Conservation (phyloP, 1,139 yeast species). For the Wickerhamiella infanticola region DNA sequence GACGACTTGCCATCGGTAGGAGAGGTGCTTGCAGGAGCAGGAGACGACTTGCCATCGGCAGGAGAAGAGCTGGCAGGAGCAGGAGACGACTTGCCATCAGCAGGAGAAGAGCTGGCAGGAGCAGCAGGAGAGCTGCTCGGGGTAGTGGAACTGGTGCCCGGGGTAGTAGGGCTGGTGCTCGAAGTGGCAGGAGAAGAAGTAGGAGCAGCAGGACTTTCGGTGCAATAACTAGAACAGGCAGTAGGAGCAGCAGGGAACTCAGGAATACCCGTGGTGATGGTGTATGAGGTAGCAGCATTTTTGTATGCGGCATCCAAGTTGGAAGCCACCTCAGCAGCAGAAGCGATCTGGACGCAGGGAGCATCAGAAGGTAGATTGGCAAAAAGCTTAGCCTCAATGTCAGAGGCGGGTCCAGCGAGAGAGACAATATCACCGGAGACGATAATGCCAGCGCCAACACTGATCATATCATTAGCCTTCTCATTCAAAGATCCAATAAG, state of each 20-base stretch:
- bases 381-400: constrained; percentile 22
- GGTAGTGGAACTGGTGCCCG: neutral
- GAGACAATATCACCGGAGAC: constrained; percentile 14
- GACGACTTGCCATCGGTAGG: neutral
- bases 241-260: neutral
- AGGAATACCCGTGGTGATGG: neutral
- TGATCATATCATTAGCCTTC: constrained; percentile 11
- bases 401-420: constrained; percentile 19
- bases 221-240: neutral
- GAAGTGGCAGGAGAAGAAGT: neutral
- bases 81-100: neutral
- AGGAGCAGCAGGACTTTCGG: neutral
- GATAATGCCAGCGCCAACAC: constrained; percentile 10
- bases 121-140: neutral
- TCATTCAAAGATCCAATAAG: neutral
- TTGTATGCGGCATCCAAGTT: constrained; percentile 25
- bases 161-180: neutral
- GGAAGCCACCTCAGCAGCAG: constrained; percentile 30
- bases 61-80: neutral
- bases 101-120: neutral
- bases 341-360: neutral
- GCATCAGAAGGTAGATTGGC: neutral
- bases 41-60: neutral
- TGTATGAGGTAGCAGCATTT: constrained; percentile 4
- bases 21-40: neutral